Percentiles rank a stretch among this genome's conserved stretches.
phyloP scores from a whole-genome alignment of 2,329 filamentous ascomycete genomes.

The Xylariaceae sp. region DNA sequence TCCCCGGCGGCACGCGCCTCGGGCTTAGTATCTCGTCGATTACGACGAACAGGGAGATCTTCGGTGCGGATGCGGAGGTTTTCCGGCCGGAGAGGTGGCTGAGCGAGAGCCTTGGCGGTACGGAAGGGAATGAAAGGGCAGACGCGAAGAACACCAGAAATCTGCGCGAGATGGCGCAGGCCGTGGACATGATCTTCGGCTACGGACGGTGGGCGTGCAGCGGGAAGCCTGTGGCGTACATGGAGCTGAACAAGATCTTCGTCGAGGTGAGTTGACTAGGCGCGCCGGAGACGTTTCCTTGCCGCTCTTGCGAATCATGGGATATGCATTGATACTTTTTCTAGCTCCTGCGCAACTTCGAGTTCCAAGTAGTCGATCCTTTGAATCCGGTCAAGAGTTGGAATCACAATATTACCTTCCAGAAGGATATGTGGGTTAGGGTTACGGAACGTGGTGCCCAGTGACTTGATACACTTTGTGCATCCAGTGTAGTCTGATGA shows the following conservation, averaged over 20 bases:
- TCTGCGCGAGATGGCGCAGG: constrained; percentile 41
- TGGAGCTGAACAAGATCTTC: constrained; percentile 51
- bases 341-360: constrained; percentile 32
- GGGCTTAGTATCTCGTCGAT: constrained; percentile 33
- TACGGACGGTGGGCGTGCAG: constrained; percentile 48
- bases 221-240: constrained; percentile 49
- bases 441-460: constrained; percentile 20
- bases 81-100: constrained; percentile 45
- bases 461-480: no score
- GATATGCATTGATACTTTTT: no score
- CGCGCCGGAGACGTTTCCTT: background rate
- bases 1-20: background rate
- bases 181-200: constrained; percentile 48
- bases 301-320: no score
- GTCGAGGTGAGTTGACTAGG: constrained; percentile 46
- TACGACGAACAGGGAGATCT: constrained; percentile 35
- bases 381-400: constrained; percentile 21
- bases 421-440: constrained; percentile 32
- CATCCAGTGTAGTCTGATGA: no score
- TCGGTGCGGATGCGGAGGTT: constrained; percentile 38
- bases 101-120: no score
- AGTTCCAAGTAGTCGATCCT: constrained; percentile 28
- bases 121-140: no score
- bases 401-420: constrained; percentile 25
- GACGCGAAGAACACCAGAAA: no score